Base-by-base conservation (phyloP, 2,329 filamentous ascomycete species). In the Penicillium brevicompactum region DNA sequence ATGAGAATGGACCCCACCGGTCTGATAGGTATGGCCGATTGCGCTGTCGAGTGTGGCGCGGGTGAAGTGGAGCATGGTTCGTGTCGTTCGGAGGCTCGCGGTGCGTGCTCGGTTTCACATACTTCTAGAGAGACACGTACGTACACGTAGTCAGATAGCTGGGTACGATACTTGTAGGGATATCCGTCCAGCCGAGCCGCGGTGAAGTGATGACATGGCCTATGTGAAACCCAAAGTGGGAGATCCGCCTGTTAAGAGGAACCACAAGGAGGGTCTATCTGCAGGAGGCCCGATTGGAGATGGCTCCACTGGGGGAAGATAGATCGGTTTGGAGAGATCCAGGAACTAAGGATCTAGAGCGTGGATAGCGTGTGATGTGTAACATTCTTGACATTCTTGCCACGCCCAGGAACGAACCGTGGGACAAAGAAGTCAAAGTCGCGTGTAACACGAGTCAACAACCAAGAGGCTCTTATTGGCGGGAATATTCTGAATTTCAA, bases 341-440 rank as follows among this genome's bases (percentile, higher is more conserved):
- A 55, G 53, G 51, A 41, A 57, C 40, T 47, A 27, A 27, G n/a
- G 38, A 51, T 51, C 51, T 44, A 31, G 48, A 53, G 49, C 30
- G 24, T 27, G 30, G 52, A 40, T 40, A 51, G 51, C 38, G 56
- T 65, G 63, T 66, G 63, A 66, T 64, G 49, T 65, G 59, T 66
- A 66, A 62, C 47, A 65, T 65, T 61, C 27, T 34, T 2, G 30
- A 30, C 30, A 27, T 27, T 32, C 30, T 38, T 30, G 31, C 22
- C 43, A 18, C 4, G 27, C 7, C 32, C 52, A 58, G 46, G 49
- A 57, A 56, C 61, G 24, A 27, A 27, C 24, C 49, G 45, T 57
- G 61, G 53, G 53, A 56, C 46, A 42, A 10, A 22, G 32, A 22
- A 18, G 30, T 42, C 18, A 9, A 10, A n/a, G 1, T 38, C 18